Base-by-base conservation (phyloP, 1,139 yeast genomes). In the Suhomyces panamericanus region DNA sequence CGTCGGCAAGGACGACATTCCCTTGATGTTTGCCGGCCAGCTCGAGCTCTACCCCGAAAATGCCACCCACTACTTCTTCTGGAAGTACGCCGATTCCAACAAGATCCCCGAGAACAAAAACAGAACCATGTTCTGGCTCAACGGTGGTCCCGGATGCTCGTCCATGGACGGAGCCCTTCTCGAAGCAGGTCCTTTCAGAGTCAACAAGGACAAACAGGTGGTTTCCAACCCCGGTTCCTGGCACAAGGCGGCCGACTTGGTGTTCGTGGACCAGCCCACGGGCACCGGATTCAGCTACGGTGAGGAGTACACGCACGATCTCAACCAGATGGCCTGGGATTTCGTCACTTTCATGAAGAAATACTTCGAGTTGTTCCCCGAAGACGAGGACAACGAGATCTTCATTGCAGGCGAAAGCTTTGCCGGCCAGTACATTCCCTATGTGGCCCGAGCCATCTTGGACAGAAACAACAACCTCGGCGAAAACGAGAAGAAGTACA, bases 131-230 rank as follows among this genome's bases (percentile, higher is more conserved):
- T 75, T 90, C 48, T 93, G 99, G 99, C 75, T 93, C 27, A 93
- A 95, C 63, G 99, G 99, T 35, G 96, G 96, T 0, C 96, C 96
- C 0, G 99, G 99, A 0, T 93, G 99, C 63, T 89, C 97, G 3
- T 89, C 96, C 0, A 83, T 93, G 95, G 99, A 93, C 65, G 99
- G 99, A 3, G 96, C 96, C 0, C 63, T 93, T 51, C 81, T 93
- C 80, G 99, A 95, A 63, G 69, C 84, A 2, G 99, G 99, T 0
- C 98, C 99, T 0, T 79, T 90, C 47, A 71, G 96, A 47, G 74
- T 90, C 15, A 65, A 70, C 49, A 53, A 64, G 0, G 62, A 76
- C 10, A 67, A 72, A 2, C 60, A 78, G 44, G 76, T 77, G 7
- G 65, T 75, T 6, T 67, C 68, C 49, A 90, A 90, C 62, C 62